A percentile compares a stretch with the other conserved stretches of the same genome.
Conservation (phyloP, 2,329 filamentous ascomycete species). For the Nigrospora oryzae region DNA sequence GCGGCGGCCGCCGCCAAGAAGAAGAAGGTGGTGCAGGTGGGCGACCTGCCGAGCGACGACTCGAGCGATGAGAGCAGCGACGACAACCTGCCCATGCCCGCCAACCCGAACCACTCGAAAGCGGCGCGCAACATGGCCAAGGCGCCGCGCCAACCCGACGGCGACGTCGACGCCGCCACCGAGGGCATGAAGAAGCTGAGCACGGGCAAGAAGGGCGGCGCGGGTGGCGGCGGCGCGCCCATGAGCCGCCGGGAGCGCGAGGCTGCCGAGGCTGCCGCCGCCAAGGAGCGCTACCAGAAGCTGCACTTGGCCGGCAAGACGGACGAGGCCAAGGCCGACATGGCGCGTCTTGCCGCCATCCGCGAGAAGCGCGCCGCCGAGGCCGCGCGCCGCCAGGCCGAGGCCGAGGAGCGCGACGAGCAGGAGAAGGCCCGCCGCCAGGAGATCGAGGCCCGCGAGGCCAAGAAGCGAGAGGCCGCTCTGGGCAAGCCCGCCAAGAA, state of each 20-base stretch:
- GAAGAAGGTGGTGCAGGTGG: conserved; percentile 67
- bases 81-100: conserved; percentile 59
- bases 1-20: conserved; percentile 76
- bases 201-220: conserved; percentile 22
- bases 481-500: conserved; percentile 36
- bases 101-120: conserved; percentile 88
- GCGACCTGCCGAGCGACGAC: conserved; percentile 72
- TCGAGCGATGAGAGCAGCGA: conserved; percentile 44
- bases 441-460: conserved; percentile 47
- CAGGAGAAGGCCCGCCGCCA: conserved; percentile 37
- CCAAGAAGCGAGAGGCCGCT: conserved; percentile 46
- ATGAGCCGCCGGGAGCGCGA: conserved; percentile 52
- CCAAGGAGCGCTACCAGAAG: conserved; percentile 82
- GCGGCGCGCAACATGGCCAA: conserved; percentile 54
- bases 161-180: conserved; percentile 43
- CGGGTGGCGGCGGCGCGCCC: conserved; percentile 6
- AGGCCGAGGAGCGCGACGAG: conserved; percentile 48
- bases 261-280: conserved; percentile 77
- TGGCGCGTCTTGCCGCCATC: conserved; percentile 75
- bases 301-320: conserved; percentile 93
- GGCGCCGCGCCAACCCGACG: conserved; percentile 31
- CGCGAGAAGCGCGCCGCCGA: conserved; percentile 81
- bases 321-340: conserved; percentile 83
- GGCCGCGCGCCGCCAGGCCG: conserved; percentile 67
- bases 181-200: conserved; percentile 47